phyloP scores from a whole-genome alignment of 1,139 yeast species.

The Pichia sp. region DNA sequence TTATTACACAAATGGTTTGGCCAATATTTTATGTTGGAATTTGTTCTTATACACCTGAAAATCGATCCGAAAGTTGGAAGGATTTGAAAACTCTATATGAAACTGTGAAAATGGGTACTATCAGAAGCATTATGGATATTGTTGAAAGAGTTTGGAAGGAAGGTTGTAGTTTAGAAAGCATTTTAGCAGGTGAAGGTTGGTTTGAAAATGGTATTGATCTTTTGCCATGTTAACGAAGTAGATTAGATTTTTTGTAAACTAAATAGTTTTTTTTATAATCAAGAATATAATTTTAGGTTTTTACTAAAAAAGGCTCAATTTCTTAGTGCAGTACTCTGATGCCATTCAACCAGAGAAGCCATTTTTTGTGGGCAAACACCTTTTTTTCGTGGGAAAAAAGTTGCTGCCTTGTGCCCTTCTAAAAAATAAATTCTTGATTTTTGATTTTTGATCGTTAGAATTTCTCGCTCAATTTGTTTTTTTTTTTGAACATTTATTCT shows the following conservation, averaged over 20 bases:
- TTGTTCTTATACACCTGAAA: slow-evolving; percentile 32
- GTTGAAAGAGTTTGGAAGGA: slow-evolving; percentile 40
- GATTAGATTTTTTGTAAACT: too few species aligned
- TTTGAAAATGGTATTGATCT: slow-evolving; percentile 43
- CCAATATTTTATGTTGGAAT: slow-evolving; percentile 46
- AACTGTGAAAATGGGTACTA: slow-evolving; percentile 49
- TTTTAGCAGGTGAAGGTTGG: slow-evolving; percentile 38
- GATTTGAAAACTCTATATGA: slow-evolving; percentile 37
- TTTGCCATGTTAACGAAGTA: slow-evolving; percentile 34
- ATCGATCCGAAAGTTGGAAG: slow-evolving; percentile 28
- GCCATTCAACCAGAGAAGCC: too few species aligned
- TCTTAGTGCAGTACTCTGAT: too few species aligned
- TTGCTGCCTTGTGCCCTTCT: too few species aligned
- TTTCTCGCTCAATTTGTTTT: background rate
- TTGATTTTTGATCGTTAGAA: background rate
- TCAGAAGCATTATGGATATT: slow-evolving; percentile 35
- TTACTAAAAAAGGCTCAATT: too few species aligned
- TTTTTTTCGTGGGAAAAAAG: too few species aligned
- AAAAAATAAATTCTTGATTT: too few species aligned
- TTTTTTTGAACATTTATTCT: too few species aligned
- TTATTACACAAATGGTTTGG: slow-evolving; percentile 56
- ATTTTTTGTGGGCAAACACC: too few species aligned
- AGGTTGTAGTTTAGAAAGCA: slow-evolving; percentile 35
- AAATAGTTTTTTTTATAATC: too few species aligned
- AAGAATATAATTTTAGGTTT: too few species aligned